These are phyloP conservation scores for Debaryomyces hansenii DNA, from an alignment of 805 yeast genomes.

Conservation along the genomic window DNA sequence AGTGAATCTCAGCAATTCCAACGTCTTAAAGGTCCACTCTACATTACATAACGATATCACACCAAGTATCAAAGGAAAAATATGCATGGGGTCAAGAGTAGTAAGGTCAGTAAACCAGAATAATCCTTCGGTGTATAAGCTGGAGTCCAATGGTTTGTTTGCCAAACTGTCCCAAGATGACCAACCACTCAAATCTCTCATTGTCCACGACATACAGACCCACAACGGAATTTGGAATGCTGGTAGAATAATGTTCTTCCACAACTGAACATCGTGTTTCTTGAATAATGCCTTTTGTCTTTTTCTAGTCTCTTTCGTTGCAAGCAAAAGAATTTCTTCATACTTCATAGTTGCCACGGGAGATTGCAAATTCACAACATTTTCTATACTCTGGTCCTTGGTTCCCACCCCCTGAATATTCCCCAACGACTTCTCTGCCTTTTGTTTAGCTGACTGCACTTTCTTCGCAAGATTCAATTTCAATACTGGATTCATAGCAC, in stretches of 20 bases:
- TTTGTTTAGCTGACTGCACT: constrained; percentile 37
- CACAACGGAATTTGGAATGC: constrained; percentile 84
- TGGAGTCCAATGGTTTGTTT: constrained; percentile 49
- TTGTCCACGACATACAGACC: constrained; percentile 73
- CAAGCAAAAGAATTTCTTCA: constrained; percentile 73
- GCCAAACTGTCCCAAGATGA: constrained; percentile 41
- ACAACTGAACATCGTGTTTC: constrained; percentile 66
- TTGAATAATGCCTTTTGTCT: constrained; percentile 73
- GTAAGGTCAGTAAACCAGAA: constrained; percentile 64
- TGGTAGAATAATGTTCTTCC: constrained; percentile 79
- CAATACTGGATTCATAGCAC: constrained; percentile 75
- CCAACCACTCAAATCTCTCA: constrained; percentile 78
- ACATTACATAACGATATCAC: constrained; percentile 69
- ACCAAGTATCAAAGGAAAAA: constrained; percentile 74
- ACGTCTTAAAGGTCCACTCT: constrained; percentile 77
- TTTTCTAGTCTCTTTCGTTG: constrained; percentile 75
- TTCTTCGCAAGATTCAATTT: constrained; percentile 54
- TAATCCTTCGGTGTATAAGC: constrained; percentile 54
- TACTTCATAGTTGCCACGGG: constrained; percentile 54
- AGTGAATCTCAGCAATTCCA: constrained; percentile 47
- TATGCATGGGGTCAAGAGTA: constrained; percentile 56
- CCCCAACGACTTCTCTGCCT: constrained; percentile 14
- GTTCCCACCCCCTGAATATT: neutral
- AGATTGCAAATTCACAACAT: constrained; percentile 14
- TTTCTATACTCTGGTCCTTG: neutral